Evolutionary conservation across 768 basidiomycete species (phyloP).

Genomic region (Tremella yokohamensis): DNA sequence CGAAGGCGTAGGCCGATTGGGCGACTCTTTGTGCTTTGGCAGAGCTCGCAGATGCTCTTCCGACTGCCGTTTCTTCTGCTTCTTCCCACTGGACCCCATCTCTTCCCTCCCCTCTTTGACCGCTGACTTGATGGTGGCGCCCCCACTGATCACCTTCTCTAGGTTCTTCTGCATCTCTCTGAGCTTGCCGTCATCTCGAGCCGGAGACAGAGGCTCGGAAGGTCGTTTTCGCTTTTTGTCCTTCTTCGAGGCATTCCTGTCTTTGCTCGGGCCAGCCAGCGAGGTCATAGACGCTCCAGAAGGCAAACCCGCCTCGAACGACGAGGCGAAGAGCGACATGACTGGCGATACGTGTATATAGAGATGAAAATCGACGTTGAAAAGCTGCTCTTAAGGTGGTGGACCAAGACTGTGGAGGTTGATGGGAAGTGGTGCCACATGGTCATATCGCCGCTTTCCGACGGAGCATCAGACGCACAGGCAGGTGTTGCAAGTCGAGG

Average conservation of each 20-base stretch:
- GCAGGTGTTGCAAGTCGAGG: not conserved
- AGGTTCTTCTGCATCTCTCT: constrained; percentile 39
- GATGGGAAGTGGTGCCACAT: not conserved
- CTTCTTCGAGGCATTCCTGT: constrained; percentile 7
- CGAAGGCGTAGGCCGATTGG: no score
- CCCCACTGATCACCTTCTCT: constrained; percentile 46
- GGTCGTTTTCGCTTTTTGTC: constrained; percentile 37
- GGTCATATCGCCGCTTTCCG: not conserved
- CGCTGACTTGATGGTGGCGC: constrained; percentile 24
- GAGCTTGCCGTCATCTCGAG: constrained; percentile 18
- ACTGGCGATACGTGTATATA: not conserved
- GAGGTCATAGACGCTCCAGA: constrained; percentile 16
- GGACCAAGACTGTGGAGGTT: not conserved
- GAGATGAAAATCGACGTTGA: not conserved
- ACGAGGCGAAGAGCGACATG: constrained; percentile 43
- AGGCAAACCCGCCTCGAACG: constrained; percentile 26
- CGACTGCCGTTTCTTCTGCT: constrained; percentile 8
- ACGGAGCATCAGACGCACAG: not conserved
- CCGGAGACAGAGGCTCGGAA: not conserved
- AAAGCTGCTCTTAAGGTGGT: no score
- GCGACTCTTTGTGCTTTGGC: no score
- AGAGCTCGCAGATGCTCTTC: not conserved
- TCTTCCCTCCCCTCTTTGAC: constrained; percentile 17
- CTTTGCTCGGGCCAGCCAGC: not conserved
- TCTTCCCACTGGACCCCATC: constrained; percentile 26